Conservation (phyloP, 306 rosid species). For the Vicia villosa region DNA sequence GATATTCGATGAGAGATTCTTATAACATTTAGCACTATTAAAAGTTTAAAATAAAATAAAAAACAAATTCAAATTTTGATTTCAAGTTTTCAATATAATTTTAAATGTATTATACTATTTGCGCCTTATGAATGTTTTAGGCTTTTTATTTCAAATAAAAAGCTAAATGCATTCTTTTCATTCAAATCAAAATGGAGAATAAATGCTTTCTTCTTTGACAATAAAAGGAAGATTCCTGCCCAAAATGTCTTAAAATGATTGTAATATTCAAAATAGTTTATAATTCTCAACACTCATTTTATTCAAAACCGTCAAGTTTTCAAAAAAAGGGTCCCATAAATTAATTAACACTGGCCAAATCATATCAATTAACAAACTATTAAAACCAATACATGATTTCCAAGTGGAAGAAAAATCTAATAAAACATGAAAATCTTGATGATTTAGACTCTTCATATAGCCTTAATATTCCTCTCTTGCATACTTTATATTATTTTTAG, state of each 20-base stretch:
- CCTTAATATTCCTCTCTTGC: constrained; percentile 43
- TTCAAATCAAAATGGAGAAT: constrained; percentile 58
- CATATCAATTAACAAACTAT: constrained; percentile 14
- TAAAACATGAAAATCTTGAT: constrained; percentile 36
- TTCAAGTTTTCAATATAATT: background rate
- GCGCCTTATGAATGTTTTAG: background rate
- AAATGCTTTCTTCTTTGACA: constrained; percentile 89
- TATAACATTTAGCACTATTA: too few species aligned
- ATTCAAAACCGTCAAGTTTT: constrained; percentile 39
- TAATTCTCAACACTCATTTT: constrained; percentile 26
- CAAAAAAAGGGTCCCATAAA: constrained; percentile 45
- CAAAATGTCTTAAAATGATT: constrained; percentile 43
- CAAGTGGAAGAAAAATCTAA: constrained; percentile 47
- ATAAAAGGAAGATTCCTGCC: constrained; percentile 75
- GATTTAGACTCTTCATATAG: constrained; percentile 42
- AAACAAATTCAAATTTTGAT: too few species aligned
- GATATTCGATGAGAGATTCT: too few species aligned
- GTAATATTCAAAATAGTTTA: constrained; percentile 33
- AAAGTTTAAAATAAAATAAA: too few species aligned
- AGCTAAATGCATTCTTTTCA: constrained; percentile 37
- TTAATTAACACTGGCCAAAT: constrained; percentile 43
- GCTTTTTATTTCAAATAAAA: constrained; percentile 13
- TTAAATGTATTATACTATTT: background rate
- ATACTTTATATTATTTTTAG: constrained; percentile 34
- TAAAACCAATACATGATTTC: constrained; percentile 39